Evolutionary conservation across 805 yeast genomes (phyloP), one percentile per base, ranked within the genome.

Genomic region (Wickerhamiella spandovensis): DNA sequence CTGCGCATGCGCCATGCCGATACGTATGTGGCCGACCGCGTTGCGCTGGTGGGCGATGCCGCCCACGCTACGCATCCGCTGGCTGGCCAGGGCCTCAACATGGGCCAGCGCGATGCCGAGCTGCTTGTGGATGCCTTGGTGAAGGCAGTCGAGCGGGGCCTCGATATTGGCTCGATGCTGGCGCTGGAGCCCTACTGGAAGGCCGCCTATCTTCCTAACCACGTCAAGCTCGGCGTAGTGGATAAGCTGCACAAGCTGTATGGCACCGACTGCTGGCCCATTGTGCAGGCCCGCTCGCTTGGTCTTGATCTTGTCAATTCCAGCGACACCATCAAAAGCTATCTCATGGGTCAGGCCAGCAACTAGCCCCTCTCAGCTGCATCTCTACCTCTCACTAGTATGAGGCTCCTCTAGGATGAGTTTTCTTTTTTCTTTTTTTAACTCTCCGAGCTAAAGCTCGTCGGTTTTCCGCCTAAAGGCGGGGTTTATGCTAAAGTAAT

Each of bases 11-110:
- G 88, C 20, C 97, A 92, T 62, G 95, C 95, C 2, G 97, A 92
- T 61, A 76, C 84, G 1, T 92, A 92, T 63, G 79, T 86, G 18
- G 78, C 78, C 1, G 89, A 84, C 3, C 73, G 97, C 56, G 75
- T 90, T 28, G 97, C 97, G 0, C 69, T 92, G n/a, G 84, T 90
- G 9, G 98, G 98, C 23, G 98, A 92, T 67, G 97, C 98, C 1
- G 97, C 97, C 0, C 98, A 92, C 60, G 83, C 97, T 0, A 86
- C 95, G 1, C 97, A 92, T 64, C 98, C 98, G 2, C 72, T 92
- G 53, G 97, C 97, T 3, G 98, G 98, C 9, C 98, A 92, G 67
- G 98, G 98, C 23, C 74, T 92, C 51, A 92, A 92, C 65, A 88
- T 90, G 95, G 98, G 98, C 20, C 97, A 89, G 64, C 81, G 83